Conservation (phyloP, 371 early-diverging fungal genomes). For the Apophysomyces trapeziformis region DNA sequence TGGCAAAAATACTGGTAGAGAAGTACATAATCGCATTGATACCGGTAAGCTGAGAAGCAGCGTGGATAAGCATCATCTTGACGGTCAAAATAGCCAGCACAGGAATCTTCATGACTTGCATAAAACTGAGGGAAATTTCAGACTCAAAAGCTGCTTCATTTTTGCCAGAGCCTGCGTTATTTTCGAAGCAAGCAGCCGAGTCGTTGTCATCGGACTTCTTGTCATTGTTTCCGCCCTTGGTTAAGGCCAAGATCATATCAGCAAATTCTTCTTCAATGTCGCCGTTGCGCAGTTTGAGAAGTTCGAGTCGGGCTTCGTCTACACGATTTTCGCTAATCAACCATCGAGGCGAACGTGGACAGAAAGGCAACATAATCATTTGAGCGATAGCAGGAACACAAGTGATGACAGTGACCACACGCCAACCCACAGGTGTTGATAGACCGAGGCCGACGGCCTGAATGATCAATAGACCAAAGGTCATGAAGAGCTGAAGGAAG, state of each 20-base stretch:
- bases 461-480: constrained; percentile 66
- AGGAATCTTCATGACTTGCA: constrained; percentile 43
- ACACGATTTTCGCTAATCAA: constrained; percentile 51
- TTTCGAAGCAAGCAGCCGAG: constrained; percentile 19
- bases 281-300: constrained; percentile 52
- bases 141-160: constrained; percentile 15
- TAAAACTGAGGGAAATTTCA: constrained; percentile 22
- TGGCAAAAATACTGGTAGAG: constrained; percentile 66
- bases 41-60: constrained; percentile 79
- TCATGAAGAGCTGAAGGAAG: constrained; percentile 73
- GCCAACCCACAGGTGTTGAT: constrained; percentile 60
- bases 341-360: constrained; percentile 72
- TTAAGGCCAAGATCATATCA: constrained; percentile 38
- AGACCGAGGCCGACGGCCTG: constrained; percentile 55
- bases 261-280: constrained; percentile 52
- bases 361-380: constrained; percentile 58
- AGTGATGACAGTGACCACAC: constrained; percentile 55
- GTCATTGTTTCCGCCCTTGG: constrained; percentile 2
- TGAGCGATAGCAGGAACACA: constrained; percentile 67
- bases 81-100: constrained; percentile 61
- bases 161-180: constrained; percentile 20
- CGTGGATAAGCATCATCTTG: constrained; percentile 38
- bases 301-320: constrained; percentile 52
- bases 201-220: constrained; percentile 8
- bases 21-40: constrained; percentile 85